Evolutionary conservation across 2,329 filamentous ascomycete genomes (phyloP).

Genomic region (Trichophaea hybrida): DNA sequence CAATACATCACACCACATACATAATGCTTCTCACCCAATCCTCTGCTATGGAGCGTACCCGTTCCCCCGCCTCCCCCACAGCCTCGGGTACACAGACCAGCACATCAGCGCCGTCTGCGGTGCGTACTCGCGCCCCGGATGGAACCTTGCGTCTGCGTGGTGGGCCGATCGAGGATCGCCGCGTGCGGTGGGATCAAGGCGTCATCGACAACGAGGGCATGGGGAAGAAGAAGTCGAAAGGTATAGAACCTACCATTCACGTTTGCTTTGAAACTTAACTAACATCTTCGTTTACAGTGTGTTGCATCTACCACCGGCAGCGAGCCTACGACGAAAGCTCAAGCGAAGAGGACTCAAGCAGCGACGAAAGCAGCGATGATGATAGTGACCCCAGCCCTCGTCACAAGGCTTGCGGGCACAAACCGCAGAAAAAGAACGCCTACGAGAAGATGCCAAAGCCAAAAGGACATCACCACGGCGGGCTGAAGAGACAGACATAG

Average conservation of each 20-base stretch:
- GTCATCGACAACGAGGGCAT: slow-evolving; percentile 93
- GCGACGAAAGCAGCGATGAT: slow-evolving; percentile 35
- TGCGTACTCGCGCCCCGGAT: slow-evolving; percentile 13
- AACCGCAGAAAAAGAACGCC: slow-evolving; percentile 56
- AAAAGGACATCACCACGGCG: neutral
- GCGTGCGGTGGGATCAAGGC: slow-evolving; percentile 82
- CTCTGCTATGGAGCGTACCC: neutral
- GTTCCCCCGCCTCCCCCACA: neutral
- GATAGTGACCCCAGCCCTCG: slow-evolving; percentile 31
- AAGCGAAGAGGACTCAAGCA: slow-evolving; percentile 47
- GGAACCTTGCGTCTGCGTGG: slow-evolving; percentile 26
- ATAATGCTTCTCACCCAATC: neutral
- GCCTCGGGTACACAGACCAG: neutral
- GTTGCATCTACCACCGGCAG: slow-evolving; percentile 92
- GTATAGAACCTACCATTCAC: slow-evolving; percentile 35
- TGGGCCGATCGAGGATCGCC: slow-evolving; percentile 32
- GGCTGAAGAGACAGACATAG: neutral
- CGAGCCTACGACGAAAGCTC: slow-evolving; percentile 71
- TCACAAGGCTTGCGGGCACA: slow-evolving; percentile 31
- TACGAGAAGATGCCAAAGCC: slow-evolving; percentile 61
- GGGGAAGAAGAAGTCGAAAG: slow-evolving; percentile 88
- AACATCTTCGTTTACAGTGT: slow-evolving; percentile 46
- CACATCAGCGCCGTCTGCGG: neutral
- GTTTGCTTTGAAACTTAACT: neutral
- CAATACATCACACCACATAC: neutral